Base-by-base conservation (phyloP, 108 stramenopile species). In the Pseudonitzschia delicatissima region DNA sequence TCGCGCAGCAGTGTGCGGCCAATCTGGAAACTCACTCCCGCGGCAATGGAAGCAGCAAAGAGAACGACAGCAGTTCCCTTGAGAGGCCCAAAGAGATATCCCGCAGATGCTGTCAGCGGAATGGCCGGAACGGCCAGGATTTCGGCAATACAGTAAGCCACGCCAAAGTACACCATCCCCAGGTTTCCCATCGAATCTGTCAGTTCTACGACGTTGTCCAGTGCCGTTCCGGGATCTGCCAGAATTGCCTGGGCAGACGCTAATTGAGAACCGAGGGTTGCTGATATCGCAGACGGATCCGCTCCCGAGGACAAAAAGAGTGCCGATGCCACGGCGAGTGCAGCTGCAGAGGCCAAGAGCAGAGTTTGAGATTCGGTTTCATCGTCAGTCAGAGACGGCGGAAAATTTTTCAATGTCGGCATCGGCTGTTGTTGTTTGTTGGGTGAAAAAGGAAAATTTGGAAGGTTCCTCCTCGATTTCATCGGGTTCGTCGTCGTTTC, bases 61-160 rank as follows among this genome's bases (percentile, higher is more conserved):
- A 94, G 71, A 25, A 94, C 93, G 1, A 90, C 73, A 11, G 77
- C 68, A 13, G 93, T 93, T 40, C 95, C 95, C 51, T 72, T 55
- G 1, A 76, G 49, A n/a, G 77, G 51, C 0, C 95, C 95, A 74
- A 96, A 96, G 9, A 96, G 76, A 64, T 90, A 94, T 8, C 95
- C 95, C 18, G 90, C 84, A 36, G 83, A 82, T 15, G 92, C 87
- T 25, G 95, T 94, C 15, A 96, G 77, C 18, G 93, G 80, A 11
- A 89, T 66, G 3, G 91, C 93, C 4, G 95, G 95, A 36, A 94
- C 81, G 29, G 90, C 92, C 25, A 94, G 73, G 1, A 94, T 70
- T 73, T 94, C 92, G 1, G 90, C 89, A 28, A 88, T 55, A 18
- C 82, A 72, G 61, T 94, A 85, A 3, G 80, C 64, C 4, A 71